Evolutionary conservation across 257 asterid species (phyloP), one percentile per base, ranked within the genome.

Genomic region (Fraxinus americana): DNA sequence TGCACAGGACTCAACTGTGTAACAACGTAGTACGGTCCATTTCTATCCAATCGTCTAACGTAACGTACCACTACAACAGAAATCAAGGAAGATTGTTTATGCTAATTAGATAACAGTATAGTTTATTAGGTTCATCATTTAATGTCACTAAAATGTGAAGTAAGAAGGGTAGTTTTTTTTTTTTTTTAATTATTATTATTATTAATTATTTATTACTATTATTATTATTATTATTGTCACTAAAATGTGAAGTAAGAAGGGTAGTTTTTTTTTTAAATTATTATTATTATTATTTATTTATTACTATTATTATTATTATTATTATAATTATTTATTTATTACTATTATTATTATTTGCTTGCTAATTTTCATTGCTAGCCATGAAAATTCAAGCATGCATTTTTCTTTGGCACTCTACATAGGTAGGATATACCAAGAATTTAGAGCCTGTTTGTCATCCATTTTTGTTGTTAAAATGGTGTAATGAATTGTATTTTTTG

Each of bases 71-170:
- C n/a, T 13, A 0, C 16, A 48, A 75, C 69, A 52, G 69, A 61
- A 70, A 67, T 61, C 13, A 27, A 80, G 75, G 86, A 61, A 25
- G 85, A 77, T 65, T 34, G 71, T 68, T 72, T 78, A 4, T 90
- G 91, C 82, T 88, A 72, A 86, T 65, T 82, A 52, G 23, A n/a
- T 50, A 5, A 52, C 63, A 4, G 3, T 6, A 52, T 17, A 16
- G 25, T 17, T 16, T 45, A 45, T 43, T 43, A 43, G 16, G 16
- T 3, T 43, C 17, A 43, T 43, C 0, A 43, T 16, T 52, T 52
- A 4, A 3, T 19, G 61, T 52, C 17, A 52, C 4, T 17, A 52
- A 52, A 16, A 17, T 4, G 61, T 52, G 19, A 17, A 52, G 25
- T 52, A 52, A 25, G 63, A 19, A 14, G 14, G 30, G 67, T 59